Conservation (phyloP, 2,329 filamentous ascomycete species). For the Epichloe sylvatica region DNA sequence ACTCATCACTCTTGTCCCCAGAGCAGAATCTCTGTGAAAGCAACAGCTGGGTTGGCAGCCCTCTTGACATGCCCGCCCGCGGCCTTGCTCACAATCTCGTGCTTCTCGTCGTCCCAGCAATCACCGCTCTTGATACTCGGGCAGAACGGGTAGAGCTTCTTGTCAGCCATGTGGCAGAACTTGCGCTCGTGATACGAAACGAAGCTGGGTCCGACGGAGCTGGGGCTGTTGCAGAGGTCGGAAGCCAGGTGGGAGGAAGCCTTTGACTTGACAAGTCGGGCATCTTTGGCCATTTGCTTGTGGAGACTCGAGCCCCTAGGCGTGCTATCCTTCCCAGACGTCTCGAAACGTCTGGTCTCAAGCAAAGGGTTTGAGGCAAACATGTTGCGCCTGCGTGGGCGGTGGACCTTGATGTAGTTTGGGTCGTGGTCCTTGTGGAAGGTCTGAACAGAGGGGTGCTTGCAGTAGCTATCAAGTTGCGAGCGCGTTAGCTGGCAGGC, state of each 20-base stretch:
- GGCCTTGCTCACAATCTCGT: constrained; percentile 2
- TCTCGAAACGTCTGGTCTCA: no score
- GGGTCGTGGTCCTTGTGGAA: background rate
- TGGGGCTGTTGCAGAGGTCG: constrained; percentile 6
- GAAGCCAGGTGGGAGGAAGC: background rate
- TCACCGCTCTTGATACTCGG: constrained; percentile 2
- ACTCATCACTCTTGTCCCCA: background rate
- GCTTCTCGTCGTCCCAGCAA: constrained; percentile 8
- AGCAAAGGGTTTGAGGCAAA: background rate
- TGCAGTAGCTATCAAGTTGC: background rate
- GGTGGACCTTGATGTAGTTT: background rate
- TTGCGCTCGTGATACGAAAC: constrained; percentile 9
- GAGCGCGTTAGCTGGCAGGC: background rate
- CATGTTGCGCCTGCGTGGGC: background rate
- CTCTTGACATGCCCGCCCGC: background rate
- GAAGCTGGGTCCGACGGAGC: constrained; percentile 4
- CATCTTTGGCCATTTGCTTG: background rate
- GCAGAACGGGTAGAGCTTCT: constrained; percentile 9
- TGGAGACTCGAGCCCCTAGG: background rate
- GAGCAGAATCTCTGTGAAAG: background rate
- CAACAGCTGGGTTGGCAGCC: background rate
- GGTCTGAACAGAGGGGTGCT: background rate
- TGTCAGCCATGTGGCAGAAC: constrained; percentile 10
- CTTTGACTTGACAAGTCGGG: constrained; percentile 1
- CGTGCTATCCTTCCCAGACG: background rate